These are phyloP conservation scores for Moniliophthora roreri DNA, from an alignment of 1,284 basidiomycete species.

Conservation along the genomic window DNA sequence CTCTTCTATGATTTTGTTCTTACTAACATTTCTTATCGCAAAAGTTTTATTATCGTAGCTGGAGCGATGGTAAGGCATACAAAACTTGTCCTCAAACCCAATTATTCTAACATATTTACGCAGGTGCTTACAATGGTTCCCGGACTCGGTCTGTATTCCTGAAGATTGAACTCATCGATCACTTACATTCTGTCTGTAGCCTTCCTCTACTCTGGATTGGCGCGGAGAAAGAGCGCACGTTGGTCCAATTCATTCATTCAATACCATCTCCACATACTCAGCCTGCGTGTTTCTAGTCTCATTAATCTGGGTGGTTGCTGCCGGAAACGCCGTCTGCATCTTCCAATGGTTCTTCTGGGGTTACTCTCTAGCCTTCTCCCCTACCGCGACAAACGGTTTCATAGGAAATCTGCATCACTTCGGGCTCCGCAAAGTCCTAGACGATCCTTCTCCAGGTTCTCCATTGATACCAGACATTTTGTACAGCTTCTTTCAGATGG, in stretches of 20 bases:
- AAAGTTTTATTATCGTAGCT: conserved; percentile 76
- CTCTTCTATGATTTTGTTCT: too few relatives aligned
- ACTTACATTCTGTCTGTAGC: conserved; percentile 32
- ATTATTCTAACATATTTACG: too few relatives aligned
- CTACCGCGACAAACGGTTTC: conserved; percentile 73
- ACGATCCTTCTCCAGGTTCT: conserved; percentile 74
- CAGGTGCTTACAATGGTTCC: conserved; percentile 82
- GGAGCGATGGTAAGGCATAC: conserved; percentile 83
- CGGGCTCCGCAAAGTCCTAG: conserved; percentile 73
- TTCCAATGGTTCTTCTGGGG: conserved; percentile 93
- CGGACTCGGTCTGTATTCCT: conserved; percentile 52
- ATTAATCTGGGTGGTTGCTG: conserved; percentile 68
- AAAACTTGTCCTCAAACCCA: too few relatives aligned
- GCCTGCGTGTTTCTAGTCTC: conserved; percentile 39
- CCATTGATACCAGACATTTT: conserved; percentile 70
- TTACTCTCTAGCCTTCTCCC: conserved; percentile 81
- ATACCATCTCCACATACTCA: neutral
- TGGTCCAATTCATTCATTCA: neutral
- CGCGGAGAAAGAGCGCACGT: conserved; percentile 50
- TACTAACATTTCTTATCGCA: too few relatives aligned
- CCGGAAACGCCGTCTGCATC: conserved; percentile 76
- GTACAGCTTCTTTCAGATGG: conserved; percentile 89
- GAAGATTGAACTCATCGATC: neutral
- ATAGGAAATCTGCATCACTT: conserved; percentile 79
- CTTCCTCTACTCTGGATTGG: conserved; percentile 88